These are phyloP conservation scores for Talaromyces sp. DNA, from an alignment of 2,329 filamentous ascomycete genomes.

Conservation along the genomic window DNA sequence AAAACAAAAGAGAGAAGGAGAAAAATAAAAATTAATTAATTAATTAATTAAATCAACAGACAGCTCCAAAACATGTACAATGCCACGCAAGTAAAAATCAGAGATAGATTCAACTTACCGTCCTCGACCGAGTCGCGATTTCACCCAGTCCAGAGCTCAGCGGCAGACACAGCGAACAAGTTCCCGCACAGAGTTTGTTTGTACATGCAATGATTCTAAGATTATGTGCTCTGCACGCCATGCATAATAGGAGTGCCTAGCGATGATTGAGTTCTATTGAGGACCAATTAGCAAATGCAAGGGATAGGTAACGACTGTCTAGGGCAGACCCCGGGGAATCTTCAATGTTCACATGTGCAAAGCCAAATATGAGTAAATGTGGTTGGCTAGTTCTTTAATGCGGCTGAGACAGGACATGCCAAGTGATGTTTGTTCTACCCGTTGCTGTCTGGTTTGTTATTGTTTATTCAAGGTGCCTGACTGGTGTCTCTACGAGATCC, in stretches of 20 bases:
- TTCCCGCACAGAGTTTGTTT: background rate
- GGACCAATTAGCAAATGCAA: constrained; percentile 9
- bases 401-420: background rate
- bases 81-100: too few relatives aligned
- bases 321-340: constrained; percentile 8
- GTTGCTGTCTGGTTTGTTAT: background rate
- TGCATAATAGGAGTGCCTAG: constrained; percentile 19
- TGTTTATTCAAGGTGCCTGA: too few relatives aligned
- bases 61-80: too few relatives aligned
- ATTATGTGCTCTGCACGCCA: constrained; percentile 14
- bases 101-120: too few relatives aligned
- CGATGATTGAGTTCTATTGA: constrained; percentile 13
- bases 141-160: background rate
- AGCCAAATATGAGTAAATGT: background rate
- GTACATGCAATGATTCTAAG: background rate
- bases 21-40: too few relatives aligned
- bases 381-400: background rate
- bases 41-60: too few relatives aligned
- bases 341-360: background rate
- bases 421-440: background rate
- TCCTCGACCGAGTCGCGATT: background rate
- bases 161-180: background rate
- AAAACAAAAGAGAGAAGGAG: too few relatives aligned
- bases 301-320: constrained; percentile 9
- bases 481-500: too few relatives aligned